Conservation (phyloP, 2,329 filamentous ascomycete species). For the Ascochyta fabae region DNA sequence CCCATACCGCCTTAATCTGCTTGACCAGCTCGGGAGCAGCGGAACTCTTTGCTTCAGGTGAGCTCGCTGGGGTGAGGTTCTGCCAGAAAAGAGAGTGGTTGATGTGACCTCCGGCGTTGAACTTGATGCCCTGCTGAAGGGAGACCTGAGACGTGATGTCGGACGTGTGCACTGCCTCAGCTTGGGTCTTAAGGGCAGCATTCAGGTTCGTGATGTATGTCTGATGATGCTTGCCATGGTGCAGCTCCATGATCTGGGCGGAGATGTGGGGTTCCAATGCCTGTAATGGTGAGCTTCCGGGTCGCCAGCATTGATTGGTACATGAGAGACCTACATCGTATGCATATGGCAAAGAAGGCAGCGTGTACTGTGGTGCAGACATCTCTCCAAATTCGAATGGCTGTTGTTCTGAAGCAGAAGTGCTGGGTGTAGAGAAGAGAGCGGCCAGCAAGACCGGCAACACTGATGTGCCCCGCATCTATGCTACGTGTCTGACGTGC, state of each 20-base stretch:
- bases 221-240: slow-evolving; percentile 80
- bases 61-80: slow-evolving; percentile 71
- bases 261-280: slow-evolving; percentile 78
- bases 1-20: slow-evolving; percentile 71
- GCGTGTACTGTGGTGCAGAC: slow-evolving; percentile 59
- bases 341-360: slow-evolving; percentile 71
- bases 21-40: slow-evolving; percentile 63
- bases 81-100: slow-evolving; percentile 95
- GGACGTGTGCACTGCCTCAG: slow-evolving; percentile 60
- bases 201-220: slow-evolving; percentile 81
- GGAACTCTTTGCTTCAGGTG: slow-evolving; percentile 62
- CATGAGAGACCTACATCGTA: slow-evolving; percentile 64
- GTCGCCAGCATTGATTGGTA: not conserved
- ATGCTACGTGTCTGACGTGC: slow-evolving; percentile 22
- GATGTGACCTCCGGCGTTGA: slow-evolving; percentile 90
- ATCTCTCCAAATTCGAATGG: slow-evolving; percentile 46
- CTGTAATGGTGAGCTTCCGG: slow-evolving; percentile 47
- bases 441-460: slow-evolving; percentile 23
- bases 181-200: slow-evolving; percentile 66
- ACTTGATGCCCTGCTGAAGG: slow-evolving; percentile 76
- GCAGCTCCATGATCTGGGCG: slow-evolving; percentile 79
- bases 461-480: slow-evolving; percentile 33
- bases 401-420: slow-evolving; percentile 41
- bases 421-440: slow-evolving; percentile 17
- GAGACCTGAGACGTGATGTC: slow-evolving; percentile 70